Base-by-base conservation (phyloP, 1,284 basidiomycete genomes). In the Testicularia cyperi region DNA sequence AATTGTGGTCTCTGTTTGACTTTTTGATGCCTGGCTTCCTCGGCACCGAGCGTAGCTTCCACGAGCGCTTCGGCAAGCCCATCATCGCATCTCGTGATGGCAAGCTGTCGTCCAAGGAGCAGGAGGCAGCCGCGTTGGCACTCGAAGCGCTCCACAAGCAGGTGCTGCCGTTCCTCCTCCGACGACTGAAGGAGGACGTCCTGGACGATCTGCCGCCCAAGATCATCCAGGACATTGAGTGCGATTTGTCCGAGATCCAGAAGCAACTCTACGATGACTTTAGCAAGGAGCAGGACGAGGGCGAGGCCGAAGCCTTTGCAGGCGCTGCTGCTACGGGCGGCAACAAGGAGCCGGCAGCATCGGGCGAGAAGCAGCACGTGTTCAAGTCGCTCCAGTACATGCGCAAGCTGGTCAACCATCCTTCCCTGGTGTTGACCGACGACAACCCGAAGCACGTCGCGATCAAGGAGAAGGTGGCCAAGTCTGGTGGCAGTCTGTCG, bases 181-280 rank as follows among this genome's bases (percentile, higher is more conserved):
- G 95, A 38, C 86, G 95, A 16, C 80, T 99, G 70, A 99, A 99
- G 77, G 95, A 99, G 78, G 92, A 99, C 72, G 95, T 98, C 18
- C 81, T 99, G 52, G 81, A 91, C 67, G 95, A 99, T 75, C 82
- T 99, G 2, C 95, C 95, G 0, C 95, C 95, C 2, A 98, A 99
- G 80, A 99, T 99, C 77, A 98, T 99, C 58, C 95, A 99, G 78
- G 95, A 99, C 76, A 97, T 98, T 78, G 95, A 97, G 74, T 97
- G 94, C 81, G 94, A 98, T 72, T 82, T 99, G 2, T 96, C 92
- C 0, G 63, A 66, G 14, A 52, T 73, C 23, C 72, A 74, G 44
- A 67, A 68, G 38, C 44, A 69, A 87, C 91, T 13, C 78, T 98
- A 40, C 92, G 98, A 80, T 90, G 91, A 78, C 82, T 86, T 68